These are phyloP conservation scores for Aphanocladium album DNA, from an alignment of 2,329 filamentous ascomycete genomes.

Conservation along the genomic window DNA sequence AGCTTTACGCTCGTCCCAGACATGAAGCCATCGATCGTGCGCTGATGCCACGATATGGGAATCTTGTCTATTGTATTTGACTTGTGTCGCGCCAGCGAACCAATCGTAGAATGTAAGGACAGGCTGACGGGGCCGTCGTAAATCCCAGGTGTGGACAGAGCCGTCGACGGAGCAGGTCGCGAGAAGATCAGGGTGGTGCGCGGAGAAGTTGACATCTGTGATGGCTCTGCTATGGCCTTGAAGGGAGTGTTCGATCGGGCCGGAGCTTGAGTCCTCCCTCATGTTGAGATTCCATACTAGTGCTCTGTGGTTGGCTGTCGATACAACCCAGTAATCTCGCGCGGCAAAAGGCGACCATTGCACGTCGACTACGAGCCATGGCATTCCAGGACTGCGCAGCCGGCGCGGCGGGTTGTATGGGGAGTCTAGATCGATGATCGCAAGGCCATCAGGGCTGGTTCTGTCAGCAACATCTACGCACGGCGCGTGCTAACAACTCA, in stretches of 20 bases:
- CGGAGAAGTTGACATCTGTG: slow-evolving; percentile 94
- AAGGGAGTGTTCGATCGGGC: slow-evolving; percentile 78
- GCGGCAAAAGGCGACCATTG: slow-evolving; percentile 94
- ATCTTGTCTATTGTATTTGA: slow-evolving; percentile 89
- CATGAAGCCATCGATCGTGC: slow-evolving; percentile 79
- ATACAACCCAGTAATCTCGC: slow-evolving; percentile 88
- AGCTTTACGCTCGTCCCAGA: slow-evolving; percentile 84
- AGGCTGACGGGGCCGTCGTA: slow-evolving; percentile 67
- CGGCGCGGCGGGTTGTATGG: slow-evolving; percentile 83
- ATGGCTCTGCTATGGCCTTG: slow-evolving; percentile 82
- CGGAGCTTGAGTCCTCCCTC: slow-evolving; percentile 63
- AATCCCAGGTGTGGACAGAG: slow-evolving; percentile 88
- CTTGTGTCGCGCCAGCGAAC: slow-evolving; percentile 89
- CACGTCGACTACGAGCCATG: slow-evolving; percentile 94
- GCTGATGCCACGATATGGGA: slow-evolving; percentile 84
- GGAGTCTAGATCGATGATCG: slow-evolving; percentile 87
- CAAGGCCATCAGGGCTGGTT: slow-evolving; percentile 61
- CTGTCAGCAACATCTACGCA: slow-evolving; percentile 29
- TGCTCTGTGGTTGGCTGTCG: slow-evolving; percentile 90
- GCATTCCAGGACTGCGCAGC: slow-evolving; percentile 72
- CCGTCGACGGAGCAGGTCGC: slow-evolving; percentile 91
- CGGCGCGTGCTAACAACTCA: slow-evolving; percentile 34
- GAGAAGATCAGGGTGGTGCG: slow-evolving; percentile 82
- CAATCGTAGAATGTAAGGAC: slow-evolving; percentile 84
- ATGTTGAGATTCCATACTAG: slow-evolving; percentile 89